A percentile compares a stretch with the other conserved stretches of the same genome.
Conservation (phyloP, 2,329 filamentous ascomycete species). For the Rutstroemia sydowiana region DNA sequence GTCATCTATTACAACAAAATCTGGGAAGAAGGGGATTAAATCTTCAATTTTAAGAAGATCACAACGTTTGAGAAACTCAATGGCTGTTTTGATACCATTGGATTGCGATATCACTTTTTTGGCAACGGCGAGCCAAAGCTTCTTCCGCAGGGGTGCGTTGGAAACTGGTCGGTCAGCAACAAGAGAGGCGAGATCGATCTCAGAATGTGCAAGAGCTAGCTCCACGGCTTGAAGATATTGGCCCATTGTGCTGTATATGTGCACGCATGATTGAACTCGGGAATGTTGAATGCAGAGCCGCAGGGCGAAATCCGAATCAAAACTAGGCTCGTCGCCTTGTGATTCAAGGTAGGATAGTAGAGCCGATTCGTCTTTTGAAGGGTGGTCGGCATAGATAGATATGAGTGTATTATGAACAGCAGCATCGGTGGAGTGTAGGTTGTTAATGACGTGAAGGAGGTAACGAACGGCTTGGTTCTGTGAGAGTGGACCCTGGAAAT, state of each 20-base stretch:
- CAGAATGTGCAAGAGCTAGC: slow-evolving; percentile 79
- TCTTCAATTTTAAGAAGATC: slow-evolving; percentile 93
- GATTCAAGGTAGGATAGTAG: slow-evolving; percentile 84
- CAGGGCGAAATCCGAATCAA: slow-evolving; percentile 93
- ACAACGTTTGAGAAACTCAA: slow-evolving; percentile 87
- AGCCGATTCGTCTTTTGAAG: slow-evolving; percentile 74
- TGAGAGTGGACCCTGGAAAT: slow-evolving; percentile 55
- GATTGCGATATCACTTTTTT: slow-evolving; percentile 86
- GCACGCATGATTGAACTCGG: slow-evolving; percentile 87
- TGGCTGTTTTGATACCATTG: slow-evolving; percentile 83
- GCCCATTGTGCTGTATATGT: slow-evolving; percentile 95
- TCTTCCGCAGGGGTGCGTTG: slow-evolving; percentile 76
- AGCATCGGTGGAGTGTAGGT: slow-evolving; percentile 70
- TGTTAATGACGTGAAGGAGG: slow-evolving; percentile 85
- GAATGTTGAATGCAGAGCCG: slow-evolving; percentile 92
- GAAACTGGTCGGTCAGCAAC: slow-evolving; percentile 82
- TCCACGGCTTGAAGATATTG: slow-evolving; percentile 92
- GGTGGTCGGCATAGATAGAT: slow-evolving; percentile 86
- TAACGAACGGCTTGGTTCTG: slow-evolving; percentile 93
- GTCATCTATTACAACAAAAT: slow-evolving; percentile 97
- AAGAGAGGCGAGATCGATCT: slow-evolving; percentile 81
- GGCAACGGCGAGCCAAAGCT: slow-evolving; percentile 90
- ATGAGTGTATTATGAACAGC: slow-evolving; percentile 96
- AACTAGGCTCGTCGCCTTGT: slow-evolving; percentile 78
- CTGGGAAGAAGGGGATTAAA: slow-evolving; percentile 94